Evolutionary conservation across 176 grass and related monocot species (phyloP), one percentile per base, ranked within the genome.

Genomic region (Poa annua): DNA sequence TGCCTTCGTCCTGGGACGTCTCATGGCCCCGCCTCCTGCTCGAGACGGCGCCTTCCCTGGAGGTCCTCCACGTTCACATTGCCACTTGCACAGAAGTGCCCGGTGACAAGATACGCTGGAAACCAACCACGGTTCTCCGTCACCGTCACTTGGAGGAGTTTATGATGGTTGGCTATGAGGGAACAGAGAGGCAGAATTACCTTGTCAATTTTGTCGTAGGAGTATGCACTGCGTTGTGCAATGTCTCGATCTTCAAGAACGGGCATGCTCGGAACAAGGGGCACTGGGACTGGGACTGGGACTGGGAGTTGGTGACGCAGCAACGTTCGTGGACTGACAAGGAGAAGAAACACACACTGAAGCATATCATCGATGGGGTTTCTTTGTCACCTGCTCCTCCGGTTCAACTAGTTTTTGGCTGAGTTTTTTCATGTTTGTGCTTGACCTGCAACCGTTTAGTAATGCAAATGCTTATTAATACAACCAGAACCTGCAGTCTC

Each of bases 141-240:
- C 44, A 78, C 1, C 8, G 13, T 59, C 38, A 78, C 7, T n/a
- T 85, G 7, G 59, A 85, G 25, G 83, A 85, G 39, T 79, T 71
- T 42, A 5, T 38, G 11, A 69, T 70, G 15, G 14, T 7, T 59
- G 74, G 63, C 47, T 85, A 70, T 6, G 15, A 78, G 16, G 83
- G 64, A 54, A 79, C 51, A 0, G 20, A 85, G 6, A 79, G 38
- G 16, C 83, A 79, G 38, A 12, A 79, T 71, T 79, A 61, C 39
- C 69, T 85, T 70, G 63, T 71, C n/a, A 71, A 49, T 1, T 85
- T 71, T 49, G 65, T 85, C 2, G 11, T 61, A 5, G 14, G 22
- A 60, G 25, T 71, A 60, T 79, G 50, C 15, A 71, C 38, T 0
- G 1, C 3, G 1, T 24, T 85, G 51, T 25, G 34, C 0, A 5